Evolutionary conservation across 225 moss, liverwort and hornwort species (phyloP), one percentile per base, ranked within the genome.

Genomic region (Bryum argenteum): DNA sequence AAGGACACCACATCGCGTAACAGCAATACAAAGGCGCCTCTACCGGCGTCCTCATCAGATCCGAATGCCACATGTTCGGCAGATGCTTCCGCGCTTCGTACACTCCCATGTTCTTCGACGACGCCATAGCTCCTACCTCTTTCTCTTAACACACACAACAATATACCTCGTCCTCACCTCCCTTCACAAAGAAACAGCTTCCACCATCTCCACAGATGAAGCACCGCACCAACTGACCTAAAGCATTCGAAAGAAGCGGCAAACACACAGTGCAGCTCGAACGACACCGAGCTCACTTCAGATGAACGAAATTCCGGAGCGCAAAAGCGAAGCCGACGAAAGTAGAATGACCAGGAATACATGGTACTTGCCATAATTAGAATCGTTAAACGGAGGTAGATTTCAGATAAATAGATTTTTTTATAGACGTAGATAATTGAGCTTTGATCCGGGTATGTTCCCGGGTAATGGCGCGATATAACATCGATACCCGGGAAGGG

Each of bases 141-240:
- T 17, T 17, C 15, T 17, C 48, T 15, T 16, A 48, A 48, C 4
- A 48, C 15, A 48, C 48, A 48, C 17, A 13, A 48, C 48, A 48
- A 48, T 17, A 16, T 17, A 48, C 48, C 48, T 20, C 66, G 66
- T 19, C 40, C 20, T 39, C 40, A 58, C 4, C 45, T 44, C 17
- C 16, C 38, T 12, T 38, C 33, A 74, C 47, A 15, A 26, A 57
- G 47, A 58, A 57, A 37, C 8, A 23, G 54, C 11, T 23, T 23
- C 63, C 40, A 26, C 37, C 20, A 24, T 4, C 53, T 23, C 63
- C 40, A 26, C 19, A 40, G 9, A 13, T 53, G 38, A 2, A 10
- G 21, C 63, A 43, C 54, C 37, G 47, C n/a, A 47, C 65, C 58
- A 45, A 21, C 57, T 16, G 21, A 54, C 56, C 65, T 19, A 8